phyloP scores from a whole-genome alignment of 2,329 filamentous ascomycete species.

The Whalleya microplaca region DNA sequence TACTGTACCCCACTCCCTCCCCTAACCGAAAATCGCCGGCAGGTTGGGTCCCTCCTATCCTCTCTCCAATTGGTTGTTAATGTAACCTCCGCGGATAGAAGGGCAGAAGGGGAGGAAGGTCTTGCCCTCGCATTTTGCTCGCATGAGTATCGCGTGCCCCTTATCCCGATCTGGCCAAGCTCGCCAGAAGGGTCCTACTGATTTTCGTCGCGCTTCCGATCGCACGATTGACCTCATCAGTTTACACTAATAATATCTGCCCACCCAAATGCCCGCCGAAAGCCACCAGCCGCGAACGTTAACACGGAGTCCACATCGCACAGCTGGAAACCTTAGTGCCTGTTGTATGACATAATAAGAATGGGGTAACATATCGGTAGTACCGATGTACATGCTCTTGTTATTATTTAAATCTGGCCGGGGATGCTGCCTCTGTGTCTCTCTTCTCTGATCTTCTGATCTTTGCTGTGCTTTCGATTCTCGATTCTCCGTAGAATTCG shows the following conservation, averaged over 20 bases:
- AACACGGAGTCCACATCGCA: no score
- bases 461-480: not conserved
- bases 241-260: not conserved
- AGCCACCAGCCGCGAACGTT: not conserved
- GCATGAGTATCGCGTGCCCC: slow-evolving; percentile 15
- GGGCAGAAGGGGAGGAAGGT: no score
- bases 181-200: not conserved
- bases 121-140: no score
- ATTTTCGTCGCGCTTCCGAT: slow-evolving; percentile 22
- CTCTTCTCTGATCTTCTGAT: not conserved
- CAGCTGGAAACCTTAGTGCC: not conserved
- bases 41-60: no score
- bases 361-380: slow-evolving; percentile 10
- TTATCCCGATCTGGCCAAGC: slow-evolving; percentile 16
- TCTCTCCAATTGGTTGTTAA: no score
- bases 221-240: slow-evolving; percentile 20
- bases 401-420: not conserved
- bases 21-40: no score
- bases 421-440: not conserved
- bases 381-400: not conserved
- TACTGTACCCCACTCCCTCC: no score
- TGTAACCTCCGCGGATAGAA: no score
- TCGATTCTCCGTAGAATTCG: no score
- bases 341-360: slow-evolving; percentile 27
- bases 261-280: not conserved